A percentile compares a stretch with the other conserved stretches of the same genome.
Conservation (phyloP, 768 basidiomycete species). For the Kwoniella botswanensis region DNA sequence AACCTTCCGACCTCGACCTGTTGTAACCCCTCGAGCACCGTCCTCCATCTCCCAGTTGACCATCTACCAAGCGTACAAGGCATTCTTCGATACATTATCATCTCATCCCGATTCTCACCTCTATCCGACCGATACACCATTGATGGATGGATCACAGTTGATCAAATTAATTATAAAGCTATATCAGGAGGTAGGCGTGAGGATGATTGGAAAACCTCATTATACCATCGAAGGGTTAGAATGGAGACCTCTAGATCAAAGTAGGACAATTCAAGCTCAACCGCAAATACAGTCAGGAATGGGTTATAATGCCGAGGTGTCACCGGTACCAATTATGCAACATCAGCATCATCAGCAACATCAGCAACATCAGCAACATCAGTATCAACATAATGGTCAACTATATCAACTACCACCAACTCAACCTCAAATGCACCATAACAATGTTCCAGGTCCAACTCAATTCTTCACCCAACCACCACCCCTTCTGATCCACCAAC, state of each 20-base stretch:
- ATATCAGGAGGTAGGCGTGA: not conserved
- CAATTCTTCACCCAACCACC: not conserved
- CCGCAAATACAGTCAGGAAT: not conserved
- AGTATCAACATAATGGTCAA: not conserved
- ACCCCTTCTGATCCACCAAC: not conserved
- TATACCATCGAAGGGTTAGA: constrained; percentile 2
- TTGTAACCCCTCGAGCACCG: no score
- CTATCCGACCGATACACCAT: not conserved
- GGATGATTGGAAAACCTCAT: constrained; percentile 2
- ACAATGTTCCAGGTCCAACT: no score
- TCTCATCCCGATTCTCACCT: not conserved
- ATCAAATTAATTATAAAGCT: constrained; percentile 3
- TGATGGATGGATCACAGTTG: not conserved
- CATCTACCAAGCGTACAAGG: not conserved
- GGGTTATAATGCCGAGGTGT: not conserved
- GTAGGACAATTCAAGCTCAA: not conserved
- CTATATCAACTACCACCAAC: no score
- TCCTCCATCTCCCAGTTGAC: constrained; percentile 2
- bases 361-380: not conserved
- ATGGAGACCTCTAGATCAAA: not conserved
- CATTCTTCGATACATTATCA: not conserved
- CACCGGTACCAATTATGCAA: not conserved
- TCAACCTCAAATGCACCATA: no score
- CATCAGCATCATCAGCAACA: not conserved
- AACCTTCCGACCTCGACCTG: not conserved